Base-by-base conservation (phyloP, 2,329 filamentous ascomycete genomes). In the Fusarium sp. region DNA sequence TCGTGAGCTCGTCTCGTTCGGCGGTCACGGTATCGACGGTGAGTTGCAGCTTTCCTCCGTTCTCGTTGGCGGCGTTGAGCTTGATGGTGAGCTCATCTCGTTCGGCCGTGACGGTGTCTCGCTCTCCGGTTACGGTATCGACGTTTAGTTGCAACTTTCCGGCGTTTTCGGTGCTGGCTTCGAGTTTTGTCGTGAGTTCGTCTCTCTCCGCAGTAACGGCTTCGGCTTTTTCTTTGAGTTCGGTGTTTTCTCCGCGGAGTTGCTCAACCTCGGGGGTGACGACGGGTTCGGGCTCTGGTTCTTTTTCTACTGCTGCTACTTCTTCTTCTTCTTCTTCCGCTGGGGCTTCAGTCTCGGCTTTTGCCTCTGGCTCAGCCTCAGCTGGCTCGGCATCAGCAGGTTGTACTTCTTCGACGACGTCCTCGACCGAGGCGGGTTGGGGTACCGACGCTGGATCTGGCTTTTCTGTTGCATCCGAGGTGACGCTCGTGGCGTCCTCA, bases 401-500 rank as follows among this genome's bases (percentile, higher is more conserved):
- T 13, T 31, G 66, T n/a, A 66, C 52, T 20, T 65, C 65, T 42
- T 72, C 75, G 0, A 69, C 52, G 27, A 64, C 68, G 2, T 72
- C 73, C 42, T 77, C 70, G 16, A 61, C 73, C 10, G 74, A 40
- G 11, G 40, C 67, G 14, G 72, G 68, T 57, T 72, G 64, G 2
- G 73, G 67, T 2, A 63, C 71, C 14, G 29, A 61, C 20, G 67
- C 67, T 11, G 65, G 62, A 9, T 74, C 73, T 2, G 76, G 67
- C 74, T 75, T 79, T 62, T 78, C 73, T 0, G 77, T 79, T 6
- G 70, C 74, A 24, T 77, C 75, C 14, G 77, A 79, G 0, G 60
- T 61, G 18, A 72, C 67, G 5, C 67, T 75, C 5, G 66, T 59
- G 13, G 72, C 62, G 6, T 74, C 66, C 5, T 73, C 76, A 24